Evolutionary conservation across 768 basidiomycete genomes (phyloP).

Genomic region (Suillus hirtellus): DNA sequence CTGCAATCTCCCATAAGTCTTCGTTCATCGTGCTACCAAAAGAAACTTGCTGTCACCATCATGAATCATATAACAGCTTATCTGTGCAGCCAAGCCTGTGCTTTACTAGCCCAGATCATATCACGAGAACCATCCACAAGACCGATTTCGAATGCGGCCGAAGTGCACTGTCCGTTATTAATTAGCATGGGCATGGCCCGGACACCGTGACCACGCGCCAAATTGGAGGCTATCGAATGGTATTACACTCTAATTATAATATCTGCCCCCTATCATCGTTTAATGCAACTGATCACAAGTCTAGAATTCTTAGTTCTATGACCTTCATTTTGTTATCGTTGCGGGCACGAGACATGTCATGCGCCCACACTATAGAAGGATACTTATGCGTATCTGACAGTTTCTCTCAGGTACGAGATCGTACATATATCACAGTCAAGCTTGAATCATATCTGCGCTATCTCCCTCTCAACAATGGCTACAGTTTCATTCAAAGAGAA

Average conservation of each 20-base stretch:
- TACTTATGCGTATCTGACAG: not conserved
- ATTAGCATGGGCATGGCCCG: not conserved
- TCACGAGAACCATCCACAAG: not conserved
- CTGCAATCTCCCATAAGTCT: not conserved
- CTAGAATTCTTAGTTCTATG: conserved; percentile 2
- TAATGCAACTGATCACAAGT: not conserved
- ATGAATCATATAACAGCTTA: not conserved
- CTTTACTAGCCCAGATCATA: not conserved
- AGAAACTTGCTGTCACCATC: not conserved
- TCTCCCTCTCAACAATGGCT: conserved; percentile 2
- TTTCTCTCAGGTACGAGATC: too few species aligned
- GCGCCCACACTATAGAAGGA: not conserved
- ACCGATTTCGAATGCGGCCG: not conserved
- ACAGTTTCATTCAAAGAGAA: conserved; percentile 22
- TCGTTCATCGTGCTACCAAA: not conserved
- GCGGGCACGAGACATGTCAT: not conserved
- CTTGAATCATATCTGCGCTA: not conserved
- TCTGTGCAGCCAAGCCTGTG: not conserved
- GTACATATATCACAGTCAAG: not conserved
- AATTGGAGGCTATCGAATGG: not conserved
- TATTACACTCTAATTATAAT: not conserved
- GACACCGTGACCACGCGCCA: not conserved
- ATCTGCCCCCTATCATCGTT: not conserved
- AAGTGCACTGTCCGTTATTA: not conserved
- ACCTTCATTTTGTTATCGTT: not conserved